These are phyloP conservation scores for Didymella pomorum DNA, from an alignment of 2,329 filamentous ascomycete genomes.

Conservation along the genomic window DNA sequence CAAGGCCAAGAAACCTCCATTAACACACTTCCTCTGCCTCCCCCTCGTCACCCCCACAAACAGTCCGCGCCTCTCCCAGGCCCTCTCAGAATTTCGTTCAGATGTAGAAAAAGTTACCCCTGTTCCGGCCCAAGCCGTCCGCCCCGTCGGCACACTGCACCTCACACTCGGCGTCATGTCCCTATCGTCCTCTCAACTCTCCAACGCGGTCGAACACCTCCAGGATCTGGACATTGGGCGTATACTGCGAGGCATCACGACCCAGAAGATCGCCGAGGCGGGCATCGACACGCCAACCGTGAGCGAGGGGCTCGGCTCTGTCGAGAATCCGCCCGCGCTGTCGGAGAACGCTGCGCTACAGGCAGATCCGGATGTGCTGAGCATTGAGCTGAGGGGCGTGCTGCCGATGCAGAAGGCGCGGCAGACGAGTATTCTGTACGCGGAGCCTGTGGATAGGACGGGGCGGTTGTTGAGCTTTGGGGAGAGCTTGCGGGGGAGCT, in stretches of 20 bases:
- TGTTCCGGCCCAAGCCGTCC: constrained; percentile 72
- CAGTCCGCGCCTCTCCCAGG: constrained; percentile 69
- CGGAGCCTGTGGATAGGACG: constrained; percentile 62
- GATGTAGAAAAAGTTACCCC: constrained; percentile 58
- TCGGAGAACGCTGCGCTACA: not conserved
- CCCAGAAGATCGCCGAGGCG: constrained; percentile 21
- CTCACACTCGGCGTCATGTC: constrained; percentile 88
- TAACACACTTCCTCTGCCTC: constrained; percentile 80
- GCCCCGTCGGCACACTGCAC: constrained; percentile 82
- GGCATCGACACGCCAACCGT: constrained; percentile 31
- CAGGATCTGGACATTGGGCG: constrained; percentile 54
- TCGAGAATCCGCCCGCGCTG: constrained; percentile 29
- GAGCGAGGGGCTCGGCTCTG: constrained; percentile 40
- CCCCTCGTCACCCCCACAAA: constrained; percentile 71
- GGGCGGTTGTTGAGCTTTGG: constrained; percentile 66
- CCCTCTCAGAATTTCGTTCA: constrained; percentile 66
- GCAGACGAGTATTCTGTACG: constrained; percentile 64
- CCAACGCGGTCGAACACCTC: constrained; percentile 55
- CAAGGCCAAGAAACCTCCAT: constrained; percentile 52
- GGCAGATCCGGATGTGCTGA: constrained; percentile 36
- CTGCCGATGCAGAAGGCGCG: constrained; percentile 66
- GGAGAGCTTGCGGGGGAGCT: constrained; percentile 61
- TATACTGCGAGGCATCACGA: constrained; percentile 32
- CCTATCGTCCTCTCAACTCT: constrained; percentile 61
- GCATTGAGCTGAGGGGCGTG: constrained; percentile 59